A percentile compares a stretch with the other conserved stretches of the same genome.
These are phyloP conservation scores for Umbelopsis isabellina DNA, from an alignment of 192 early-diverging fungal species.

Conservation along the genomic window DNA sequence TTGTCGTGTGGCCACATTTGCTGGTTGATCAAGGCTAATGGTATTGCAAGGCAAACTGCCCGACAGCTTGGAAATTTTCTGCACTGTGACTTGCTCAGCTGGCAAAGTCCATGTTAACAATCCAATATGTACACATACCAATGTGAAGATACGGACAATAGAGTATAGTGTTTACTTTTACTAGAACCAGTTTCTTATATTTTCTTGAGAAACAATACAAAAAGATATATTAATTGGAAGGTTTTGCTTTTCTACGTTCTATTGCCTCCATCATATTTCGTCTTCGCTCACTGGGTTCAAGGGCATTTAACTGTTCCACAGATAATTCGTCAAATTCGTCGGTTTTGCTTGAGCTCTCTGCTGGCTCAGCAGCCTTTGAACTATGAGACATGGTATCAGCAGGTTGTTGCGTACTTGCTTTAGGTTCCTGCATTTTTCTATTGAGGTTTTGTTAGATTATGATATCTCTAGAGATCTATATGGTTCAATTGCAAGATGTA, in stretches of 20 bases:
- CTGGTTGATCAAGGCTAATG: background rate
- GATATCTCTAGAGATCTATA: background rate
- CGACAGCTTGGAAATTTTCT: background rate
- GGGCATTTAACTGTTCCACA: conserved; percentile 35
- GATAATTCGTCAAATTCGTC: conserved; percentile 34
- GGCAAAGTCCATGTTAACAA: too few relatives aligned
- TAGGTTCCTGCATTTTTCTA: conserved; percentile 32
- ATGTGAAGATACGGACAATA: too few relatives aligned
- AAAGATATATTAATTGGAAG: background rate
- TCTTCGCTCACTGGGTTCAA: conserved; percentile 33
- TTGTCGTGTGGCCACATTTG: conserved; percentile 16
- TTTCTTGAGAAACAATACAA: too few relatives aligned
- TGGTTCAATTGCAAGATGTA: background rate
- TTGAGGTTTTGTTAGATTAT: background rate
- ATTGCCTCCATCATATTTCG: conserved; percentile 39
- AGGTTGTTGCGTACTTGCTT: conserved; percentile 10
- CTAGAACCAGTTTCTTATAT: too few relatives aligned
- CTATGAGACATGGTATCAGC: background rate
- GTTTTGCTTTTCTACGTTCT: conserved; percentile 29
- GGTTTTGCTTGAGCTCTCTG: background rate
- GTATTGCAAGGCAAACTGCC: background rate
- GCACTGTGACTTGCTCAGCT: background rate
- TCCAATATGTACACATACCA: too few relatives aligned
- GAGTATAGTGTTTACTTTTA: too few relatives aligned
- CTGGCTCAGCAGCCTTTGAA: background rate